Percentiles rank a stretch among this genome's conserved stretches.
These are phyloP conservation scores for Fusarium udum DNA, from an alignment of 2,329 filamentous ascomycete species.

Conservation along the genomic window DNA sequence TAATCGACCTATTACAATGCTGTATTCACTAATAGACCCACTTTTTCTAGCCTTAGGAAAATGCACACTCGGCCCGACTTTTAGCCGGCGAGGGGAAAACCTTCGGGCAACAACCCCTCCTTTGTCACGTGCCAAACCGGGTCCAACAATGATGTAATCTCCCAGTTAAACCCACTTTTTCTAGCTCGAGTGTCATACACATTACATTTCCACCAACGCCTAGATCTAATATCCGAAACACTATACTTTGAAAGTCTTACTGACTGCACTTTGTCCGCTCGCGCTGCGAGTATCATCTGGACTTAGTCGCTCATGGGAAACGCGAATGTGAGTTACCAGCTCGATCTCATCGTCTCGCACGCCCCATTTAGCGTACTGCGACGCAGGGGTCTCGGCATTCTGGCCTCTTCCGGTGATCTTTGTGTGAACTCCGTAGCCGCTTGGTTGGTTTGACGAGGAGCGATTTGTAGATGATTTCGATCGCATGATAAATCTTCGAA, in stretches of 20 bases:
- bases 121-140: no score
- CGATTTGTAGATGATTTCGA: neutral
- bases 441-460: neutral
- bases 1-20: no score
- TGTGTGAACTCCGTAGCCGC: neutral
- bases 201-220: neutral
- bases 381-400: neutral
- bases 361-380: conserved; percentile 10
- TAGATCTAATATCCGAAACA: rapidly evolving
- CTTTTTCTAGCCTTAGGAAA: no score
- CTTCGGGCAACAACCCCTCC: no score
- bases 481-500: conserved; percentile 5
- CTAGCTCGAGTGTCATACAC: neutral
- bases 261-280: neutral
- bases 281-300: neutral
- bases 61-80: no score
- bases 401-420: neutral
- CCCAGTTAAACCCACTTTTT: no score
- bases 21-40: no score
- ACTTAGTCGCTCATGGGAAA: neutral
- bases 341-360: conserved; percentile 14
- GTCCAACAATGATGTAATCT: no score
- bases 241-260: neutral
- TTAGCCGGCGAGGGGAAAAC: no score
- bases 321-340: conserved; percentile 7